Evolutionary conservation across 805 yeast genomes (phyloP), one percentile per base, ranked within the genome.

Genomic region (Zygotorulaspora florentina): DNA sequence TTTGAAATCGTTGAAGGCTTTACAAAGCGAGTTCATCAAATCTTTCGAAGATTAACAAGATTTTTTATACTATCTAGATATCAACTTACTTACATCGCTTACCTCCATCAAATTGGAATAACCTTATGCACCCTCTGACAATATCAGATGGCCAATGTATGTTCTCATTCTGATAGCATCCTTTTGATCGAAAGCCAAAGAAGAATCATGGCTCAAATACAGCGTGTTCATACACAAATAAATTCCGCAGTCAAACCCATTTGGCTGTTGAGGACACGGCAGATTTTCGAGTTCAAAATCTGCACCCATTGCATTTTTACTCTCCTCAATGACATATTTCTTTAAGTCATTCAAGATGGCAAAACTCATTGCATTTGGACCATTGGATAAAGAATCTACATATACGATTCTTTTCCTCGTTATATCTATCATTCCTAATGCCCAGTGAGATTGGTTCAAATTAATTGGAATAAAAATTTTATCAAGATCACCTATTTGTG

Each of bases 181-280:
- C 7, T 69, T 65, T 55, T 85, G 90, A 7, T 77, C 61, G 55
- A 80, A 91, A 2, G 65, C 58, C 33, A 87, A 65, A 0, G 72
- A 73, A 20, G 64, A 62, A 4, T 72, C 76, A 29, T 77, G 67
- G 0, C 90, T 67, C 35, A 87, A 56, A 38, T 75, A 81, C 39
- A 80, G 76, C 1, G 86, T 87, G 39, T 81, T 83, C 45, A 89
- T 79, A 64, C 97, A 85, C 2, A 95, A 77, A 59, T 90, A 93
- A 2, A 91, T 95, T 7, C 99, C 99, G 70, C 99, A 93, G 65
- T 93, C 99, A 54, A 63, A 87, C 0, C 97, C 97, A 60, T 93
- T 93, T 23, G 74, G 70, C 62, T 93, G 99, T 54, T 83, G 87
- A 1, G 99, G 98, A 35, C 90, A 74, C n/a, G 66, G 61, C 2